A percentile compares a stretch with the other conserved stretches of the same genome.
Evolutionary conservation across 2,329 filamentous ascomycete genomes (phyloP).

Genomic region (Pseudopyricularia javanii): DNA sequence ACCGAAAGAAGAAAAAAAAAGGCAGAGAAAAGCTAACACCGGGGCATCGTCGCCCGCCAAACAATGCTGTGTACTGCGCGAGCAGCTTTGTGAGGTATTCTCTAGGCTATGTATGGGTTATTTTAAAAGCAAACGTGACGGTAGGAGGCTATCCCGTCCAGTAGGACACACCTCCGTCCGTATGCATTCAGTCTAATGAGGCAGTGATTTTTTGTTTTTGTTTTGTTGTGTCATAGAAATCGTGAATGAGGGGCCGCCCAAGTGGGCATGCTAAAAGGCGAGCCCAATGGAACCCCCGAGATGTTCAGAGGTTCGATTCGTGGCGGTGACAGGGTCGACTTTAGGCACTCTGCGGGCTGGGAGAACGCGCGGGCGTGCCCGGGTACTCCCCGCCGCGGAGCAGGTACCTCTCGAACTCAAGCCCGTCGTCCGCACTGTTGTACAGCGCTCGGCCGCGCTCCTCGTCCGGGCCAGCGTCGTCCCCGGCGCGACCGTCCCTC

Average conservation of each 20-base stretch:
- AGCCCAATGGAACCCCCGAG: too few relatives aligned
- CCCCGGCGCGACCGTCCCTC: constrained; percentile 20
- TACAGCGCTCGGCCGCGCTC: constrained; percentile 13
- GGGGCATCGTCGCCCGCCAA: not conserved
- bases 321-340: not conserved
- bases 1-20: not conserved
- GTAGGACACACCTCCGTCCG: not conserved
- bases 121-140: not conserved
- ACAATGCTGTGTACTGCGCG: not conserved
- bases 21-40: not conserved
- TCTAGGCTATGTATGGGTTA: not conserved
- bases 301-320: too few relatives aligned
- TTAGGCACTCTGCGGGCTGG: not conserved
- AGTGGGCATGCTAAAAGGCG: too few relatives aligned
- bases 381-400: constrained; percentile 25
- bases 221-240: too few relatives aligned
- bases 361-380: constrained; percentile 4
- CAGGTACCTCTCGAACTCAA: constrained; percentile 27
- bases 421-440: constrained; percentile 21
- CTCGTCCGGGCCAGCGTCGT: constrained; percentile 16
- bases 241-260: too few relatives aligned
- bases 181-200: too few relatives aligned
- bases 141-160: not conserved
- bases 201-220: too few relatives aligned
- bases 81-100: not conserved